Base-by-base conservation (phyloP, 2,329 filamentous ascomycete species). In the Penicillium expansum region DNA sequence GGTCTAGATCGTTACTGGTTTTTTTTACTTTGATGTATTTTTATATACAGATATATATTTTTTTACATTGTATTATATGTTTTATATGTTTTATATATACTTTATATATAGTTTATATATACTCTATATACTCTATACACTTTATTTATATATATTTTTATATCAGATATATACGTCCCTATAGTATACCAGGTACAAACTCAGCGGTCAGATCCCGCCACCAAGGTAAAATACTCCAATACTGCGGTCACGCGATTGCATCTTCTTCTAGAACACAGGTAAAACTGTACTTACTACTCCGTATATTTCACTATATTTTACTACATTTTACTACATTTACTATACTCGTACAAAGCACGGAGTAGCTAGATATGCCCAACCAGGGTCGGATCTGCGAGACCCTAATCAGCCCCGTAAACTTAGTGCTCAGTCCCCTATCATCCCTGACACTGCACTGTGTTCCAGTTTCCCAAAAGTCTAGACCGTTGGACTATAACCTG, bases 351-450 rank as follows among this genome's bases (percentile, higher is more conserved):
- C 41, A 27, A 14, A 27, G 16, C n/a, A 37, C 39, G 13, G 20
- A 16, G 20, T 27, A 47, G 30, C 16, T 29, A 20, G 18, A 47
- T 47, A 47, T 33, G 18, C 27, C 48, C 18, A 51, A 33, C 32
- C 38, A 11, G 27, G 47, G 38, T 29, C 16, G 14, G 53, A 55
- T 55, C 53, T 51, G 47, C 53, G 22, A 43, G 39, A 44, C 53
- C 47, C 52, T 33, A 42, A 14, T 48, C 14, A 51, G 27, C 35
- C 50, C 49, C 33, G 24, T 35, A n/a, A 38, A 47, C 24, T 20
- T 51, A 55, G 53, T 55, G 53, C 39, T 55, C 39, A 52, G 48
- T 50, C 53, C 53, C 37, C 53, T 42, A 16, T 53, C 51, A 47
- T 52, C 43, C 18, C 43, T 45, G 9, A 20, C 37, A 20, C n/a